Evolutionary conservation across 1,139 yeast genomes (phyloP), one percentile per base, ranked within the genome.

Genomic region (Pichia sp.): DNA sequence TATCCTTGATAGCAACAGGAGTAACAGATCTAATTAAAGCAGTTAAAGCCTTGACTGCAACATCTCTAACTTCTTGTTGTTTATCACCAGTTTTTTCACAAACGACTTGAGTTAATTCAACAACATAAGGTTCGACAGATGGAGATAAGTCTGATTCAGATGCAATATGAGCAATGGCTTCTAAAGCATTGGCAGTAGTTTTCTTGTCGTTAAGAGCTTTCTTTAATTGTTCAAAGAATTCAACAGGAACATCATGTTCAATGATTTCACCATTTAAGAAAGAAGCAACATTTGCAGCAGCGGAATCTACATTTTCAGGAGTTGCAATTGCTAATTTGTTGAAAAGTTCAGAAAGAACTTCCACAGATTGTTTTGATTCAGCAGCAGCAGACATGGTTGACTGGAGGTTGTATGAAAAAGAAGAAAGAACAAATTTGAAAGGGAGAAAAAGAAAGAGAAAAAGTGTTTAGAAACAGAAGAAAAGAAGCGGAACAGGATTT

Each of bases 181-280:
- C 84, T 68, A 93, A 80, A 67, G 96, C 96, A 71, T 89, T 87
- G 64, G 80, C 73, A 52, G 70, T 69, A 58, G 80, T 74, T 81
- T 91, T 90, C 83, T 87, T 87, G 81, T 83, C 80, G 72, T 78
- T 76, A 68, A 91, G 76, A 66, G 95, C 84, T 67, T 80, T 80
- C 73, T 79, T 77, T 72, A 93, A 81, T 71, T 86, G 83, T 58
- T 72, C 73, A 73, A 91, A 88, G 81, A 91, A 90, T 70, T 83
- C 84, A 69, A 79, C 84, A 67, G 99, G 99, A 63, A 91, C 95
- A 76, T 91, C 98, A 76, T 93, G 98, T 79, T 93, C 99, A 73
- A 91, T 93, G 75, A 91, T 90, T 68, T 95, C 88, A 63, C 97
- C 95, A 77, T 91, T 93, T 75, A 93, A 81, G 80, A 93, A 91